Conservation (phyloP, 768 basidiomycete species). For the Lactifluus rugatus region DNA sequence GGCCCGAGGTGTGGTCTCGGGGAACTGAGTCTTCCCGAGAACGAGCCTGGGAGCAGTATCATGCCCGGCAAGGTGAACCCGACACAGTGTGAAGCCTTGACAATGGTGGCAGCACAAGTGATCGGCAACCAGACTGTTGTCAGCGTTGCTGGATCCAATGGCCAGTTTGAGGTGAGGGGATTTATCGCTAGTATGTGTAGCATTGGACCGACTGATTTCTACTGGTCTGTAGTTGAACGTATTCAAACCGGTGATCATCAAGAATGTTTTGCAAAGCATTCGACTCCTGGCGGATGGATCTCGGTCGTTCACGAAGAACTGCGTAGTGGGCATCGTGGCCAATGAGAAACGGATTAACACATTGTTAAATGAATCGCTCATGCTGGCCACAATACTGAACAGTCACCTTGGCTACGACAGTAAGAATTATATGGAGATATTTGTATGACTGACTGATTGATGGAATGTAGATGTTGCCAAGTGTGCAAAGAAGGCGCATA, state of each 20-base stretch:
- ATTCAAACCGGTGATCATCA: constrained; percentile 98
- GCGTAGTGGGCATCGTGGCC: constrained; percentile 90
- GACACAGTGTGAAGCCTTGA: constrained; percentile 96
- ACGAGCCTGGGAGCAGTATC: constrained; percentile 97
- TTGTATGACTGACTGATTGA: constrained; percentile 14
- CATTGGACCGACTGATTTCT: not conserved
- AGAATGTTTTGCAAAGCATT: constrained; percentile 94
- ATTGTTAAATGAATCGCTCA: constrained; percentile 88
- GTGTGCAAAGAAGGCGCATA: constrained; percentile 99
- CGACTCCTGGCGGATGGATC: constrained; percentile 88
- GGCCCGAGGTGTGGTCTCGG: constrained; percentile 97
- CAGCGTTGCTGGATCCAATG: constrained; percentile 85
- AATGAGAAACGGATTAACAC: constrained; percentile 90
- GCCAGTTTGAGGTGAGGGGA: constrained; percentile 88
- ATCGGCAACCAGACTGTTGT: constrained; percentile 96
- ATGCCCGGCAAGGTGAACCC: constrained; percentile 99
- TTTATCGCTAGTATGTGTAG: not conserved
- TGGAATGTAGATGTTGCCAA: constrained; percentile 76
- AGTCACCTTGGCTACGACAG: constrained; percentile 95
- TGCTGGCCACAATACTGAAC: constrained; percentile 98
- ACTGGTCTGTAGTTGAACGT: constrained; percentile 70
- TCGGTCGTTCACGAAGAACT: constrained; percentile 94
- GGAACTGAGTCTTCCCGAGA: constrained; percentile 90
- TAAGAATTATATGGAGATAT: constrained; percentile 39
- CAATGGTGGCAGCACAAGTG: constrained; percentile 98